Percentiles rank a stretch among this genome's conserved stretches.
Conservation (phyloP, 176 grass and related monocot genomes). For the Carex littledalei region DNA sequence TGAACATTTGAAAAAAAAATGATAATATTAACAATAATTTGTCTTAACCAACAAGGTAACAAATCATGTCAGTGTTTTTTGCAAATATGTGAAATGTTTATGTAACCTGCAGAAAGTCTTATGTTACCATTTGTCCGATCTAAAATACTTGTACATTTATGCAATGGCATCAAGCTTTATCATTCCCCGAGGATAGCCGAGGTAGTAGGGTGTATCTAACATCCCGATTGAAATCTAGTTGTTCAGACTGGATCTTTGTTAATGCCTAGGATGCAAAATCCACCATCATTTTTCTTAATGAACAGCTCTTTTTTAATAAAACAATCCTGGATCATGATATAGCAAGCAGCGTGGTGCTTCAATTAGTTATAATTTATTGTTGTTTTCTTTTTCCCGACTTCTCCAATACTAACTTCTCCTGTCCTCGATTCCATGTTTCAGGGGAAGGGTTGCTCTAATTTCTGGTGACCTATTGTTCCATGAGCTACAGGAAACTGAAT, state of each 20-base stretch:
- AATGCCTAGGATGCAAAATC: background rate
- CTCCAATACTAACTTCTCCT: background rate
- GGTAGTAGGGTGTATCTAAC: background rate
- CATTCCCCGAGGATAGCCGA: background rate
- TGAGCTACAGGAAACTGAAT: background rate
- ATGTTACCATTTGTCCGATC: background rate
- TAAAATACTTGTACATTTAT: background rate
- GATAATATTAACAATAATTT: no score
- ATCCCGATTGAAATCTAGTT: background rate
- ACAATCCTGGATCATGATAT: background rate
- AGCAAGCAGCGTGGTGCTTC: background rate
- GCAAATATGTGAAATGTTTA: background rate
- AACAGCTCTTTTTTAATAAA: background rate
- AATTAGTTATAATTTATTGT: background rate
- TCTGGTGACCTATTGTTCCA: background rate
- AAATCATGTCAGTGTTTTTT: background rate
- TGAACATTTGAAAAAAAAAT: background rate
- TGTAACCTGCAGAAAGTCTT: background rate
- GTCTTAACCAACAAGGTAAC: no score
- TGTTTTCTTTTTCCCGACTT: background rate
- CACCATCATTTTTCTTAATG: background rate
- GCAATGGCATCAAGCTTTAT: background rate
- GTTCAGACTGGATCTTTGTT: background rate
- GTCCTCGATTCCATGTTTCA: background rate
- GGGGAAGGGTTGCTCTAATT: conserved; percentile 21